Evolutionary conservation across 306 rosid species (phyloP).

Genomic region (Gastrolobium villosum): DNA sequence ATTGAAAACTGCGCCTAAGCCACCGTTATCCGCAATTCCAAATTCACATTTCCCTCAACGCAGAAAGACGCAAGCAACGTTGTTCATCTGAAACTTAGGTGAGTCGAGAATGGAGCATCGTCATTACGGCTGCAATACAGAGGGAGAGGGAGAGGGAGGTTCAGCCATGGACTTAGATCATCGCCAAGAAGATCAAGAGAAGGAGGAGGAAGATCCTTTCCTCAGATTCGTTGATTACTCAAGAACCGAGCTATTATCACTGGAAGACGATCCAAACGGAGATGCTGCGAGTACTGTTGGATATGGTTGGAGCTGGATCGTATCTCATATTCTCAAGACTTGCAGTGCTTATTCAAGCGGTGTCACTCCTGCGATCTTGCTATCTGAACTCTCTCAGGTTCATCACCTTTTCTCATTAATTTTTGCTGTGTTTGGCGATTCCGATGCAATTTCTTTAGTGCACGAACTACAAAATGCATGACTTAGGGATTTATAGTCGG

Average conservation of each 20-base stretch:
- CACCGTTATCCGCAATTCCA: background rate
- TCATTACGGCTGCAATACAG: background rate
- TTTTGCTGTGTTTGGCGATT: background rate
- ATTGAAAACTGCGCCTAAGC: slow-evolving; percentile 51
- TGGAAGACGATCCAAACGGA: slow-evolving; percentile 55
- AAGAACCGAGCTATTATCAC: slow-evolving; percentile 61
- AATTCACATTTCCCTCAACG: background rate
- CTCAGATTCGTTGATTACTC: slow-evolving; percentile 77
- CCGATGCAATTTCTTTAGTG: background rate
- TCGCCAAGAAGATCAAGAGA: slow-evolving; percentile 36
- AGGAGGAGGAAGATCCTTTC: slow-evolving; percentile 69
- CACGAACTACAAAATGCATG: slow-evolving; percentile 2
- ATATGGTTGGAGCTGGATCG: slow-evolving; percentile 87
- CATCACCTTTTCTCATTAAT: background rate
- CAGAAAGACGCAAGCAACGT: background rate
- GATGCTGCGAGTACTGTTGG: slow-evolving; percentile 47
- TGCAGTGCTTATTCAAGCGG: slow-evolving; percentile 87
- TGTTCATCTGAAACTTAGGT: slow-evolving; percentile 18
- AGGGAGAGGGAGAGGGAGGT: slow-evolving; percentile 29
- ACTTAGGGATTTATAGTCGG: slow-evolving; percentile 13
- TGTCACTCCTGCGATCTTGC: slow-evolving; percentile 86
- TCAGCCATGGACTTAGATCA: slow-evolving; percentile 67
- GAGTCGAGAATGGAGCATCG: slow-evolving; percentile 39
- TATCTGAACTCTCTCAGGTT: slow-evolving; percentile 88
- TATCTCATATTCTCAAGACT: slow-evolving; percentile 80